phyloP scores from a whole-genome alignment of 2,329 filamentous ascomycete genomes.

The Penicillium sp. region DNA sequence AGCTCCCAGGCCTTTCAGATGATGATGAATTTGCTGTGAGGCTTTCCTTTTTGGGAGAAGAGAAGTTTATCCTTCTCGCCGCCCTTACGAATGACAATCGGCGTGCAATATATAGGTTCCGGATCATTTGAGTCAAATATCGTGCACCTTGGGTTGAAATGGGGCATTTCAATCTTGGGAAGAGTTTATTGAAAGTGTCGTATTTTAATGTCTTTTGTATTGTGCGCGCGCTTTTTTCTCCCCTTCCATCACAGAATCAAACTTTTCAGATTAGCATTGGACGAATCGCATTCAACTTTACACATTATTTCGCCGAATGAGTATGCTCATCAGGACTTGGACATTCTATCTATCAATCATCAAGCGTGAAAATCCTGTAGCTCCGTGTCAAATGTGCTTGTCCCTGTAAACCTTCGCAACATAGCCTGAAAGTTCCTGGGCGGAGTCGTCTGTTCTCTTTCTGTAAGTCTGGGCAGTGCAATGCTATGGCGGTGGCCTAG shows the following conservation, averaged over 20 bases:
- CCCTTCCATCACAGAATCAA: too few relatives aligned
- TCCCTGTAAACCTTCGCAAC: background rate
- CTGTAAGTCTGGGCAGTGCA: background rate
- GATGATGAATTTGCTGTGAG: background rate
- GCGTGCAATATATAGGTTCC: constrained; percentile 23
- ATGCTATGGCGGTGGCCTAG: background rate
- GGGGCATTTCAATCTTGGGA: background rate
- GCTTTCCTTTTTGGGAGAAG: background rate
- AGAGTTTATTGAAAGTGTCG: background rate
- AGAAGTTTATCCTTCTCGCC: constrained; percentile 21
- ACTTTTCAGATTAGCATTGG: too few relatives aligned
- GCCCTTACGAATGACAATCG: constrained; percentile 22
- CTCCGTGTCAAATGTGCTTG: background rate
- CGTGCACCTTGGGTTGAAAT: background rate
- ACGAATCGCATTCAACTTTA: too few relatives aligned
- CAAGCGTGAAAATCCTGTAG: background rate
- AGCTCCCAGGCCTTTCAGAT: background rate
- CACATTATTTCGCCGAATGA: too few relatives aligned
- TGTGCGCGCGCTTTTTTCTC: too few relatives aligned
- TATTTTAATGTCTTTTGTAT: too few relatives aligned
- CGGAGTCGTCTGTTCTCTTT: background rate
- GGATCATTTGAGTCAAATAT: background rate
- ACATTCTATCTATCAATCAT: background rate
- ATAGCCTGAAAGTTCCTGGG: background rate
- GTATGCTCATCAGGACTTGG: too few relatives aligned